phyloP scores from a whole-genome alignment of 192 early-diverging fungal genomes.

The Coemansia sp. region DNA sequence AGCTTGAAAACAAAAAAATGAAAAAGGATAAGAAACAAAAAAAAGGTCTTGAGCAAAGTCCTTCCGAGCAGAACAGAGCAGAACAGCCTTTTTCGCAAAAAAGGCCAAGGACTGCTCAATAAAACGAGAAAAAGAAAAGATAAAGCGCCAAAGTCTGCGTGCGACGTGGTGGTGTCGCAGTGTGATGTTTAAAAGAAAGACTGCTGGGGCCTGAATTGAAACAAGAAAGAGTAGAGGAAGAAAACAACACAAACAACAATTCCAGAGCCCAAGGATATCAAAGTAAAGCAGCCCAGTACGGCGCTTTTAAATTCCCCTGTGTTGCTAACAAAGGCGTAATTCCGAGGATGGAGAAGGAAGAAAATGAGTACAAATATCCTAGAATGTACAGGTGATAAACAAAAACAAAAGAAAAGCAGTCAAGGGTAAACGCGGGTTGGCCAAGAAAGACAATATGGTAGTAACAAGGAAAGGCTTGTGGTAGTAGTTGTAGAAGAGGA shows the following conservation, averaged over 20 bases:
- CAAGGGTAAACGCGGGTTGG: not conserved
- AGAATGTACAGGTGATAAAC: not conserved
- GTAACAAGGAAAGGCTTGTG: not conserved
- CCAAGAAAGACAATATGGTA: not conserved
- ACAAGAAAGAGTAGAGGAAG: no score
- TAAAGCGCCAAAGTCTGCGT: not conserved
- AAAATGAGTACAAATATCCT: not conserved
- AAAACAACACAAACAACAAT: no score
- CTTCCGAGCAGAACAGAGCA: not conserved
- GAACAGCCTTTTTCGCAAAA: no score
- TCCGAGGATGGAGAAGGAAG: not conserved
- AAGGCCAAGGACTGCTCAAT: not conserved
- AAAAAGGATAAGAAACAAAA: not conserved
- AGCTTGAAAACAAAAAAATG: not conserved
- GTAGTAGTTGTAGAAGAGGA: not conserved
- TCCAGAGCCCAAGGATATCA: not conserved
- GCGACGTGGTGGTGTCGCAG: not conserved
- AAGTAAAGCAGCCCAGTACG: not conserved
- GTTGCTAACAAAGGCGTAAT: not conserved
- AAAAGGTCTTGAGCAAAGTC: no score
- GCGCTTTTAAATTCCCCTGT: not conserved
- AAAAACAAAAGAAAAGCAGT: not conserved
- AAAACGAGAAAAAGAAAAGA: not conserved
- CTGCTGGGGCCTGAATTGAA: no score
- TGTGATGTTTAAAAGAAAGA: no score